phyloP scores from a whole-genome alignment of 2,329 filamentous ascomycete genomes.

The Triangularia verruculosa region DNA sequence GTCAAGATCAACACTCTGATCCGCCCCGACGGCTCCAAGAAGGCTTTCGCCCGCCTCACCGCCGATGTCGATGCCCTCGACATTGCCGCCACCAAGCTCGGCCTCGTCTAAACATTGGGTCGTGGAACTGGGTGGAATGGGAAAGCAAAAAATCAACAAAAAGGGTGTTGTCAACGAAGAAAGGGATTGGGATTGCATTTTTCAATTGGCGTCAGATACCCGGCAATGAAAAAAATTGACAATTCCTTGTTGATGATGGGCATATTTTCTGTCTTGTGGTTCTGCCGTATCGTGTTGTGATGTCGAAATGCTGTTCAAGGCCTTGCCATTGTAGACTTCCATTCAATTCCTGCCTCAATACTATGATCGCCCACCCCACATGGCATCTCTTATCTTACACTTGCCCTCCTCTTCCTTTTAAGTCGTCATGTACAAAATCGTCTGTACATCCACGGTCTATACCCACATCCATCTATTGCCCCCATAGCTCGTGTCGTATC shows the following conservation, averaged over 20 bases:
- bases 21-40: constrained; percentile 96
- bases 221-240: constrained; percentile 31
- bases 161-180: constrained; percentile 26
- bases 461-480: too few species aligned
- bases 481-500: too few species aligned
- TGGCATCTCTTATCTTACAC: background rate
- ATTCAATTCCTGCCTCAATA: background rate
- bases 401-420: too few species aligned
- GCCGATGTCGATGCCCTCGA: constrained; percentile 97
- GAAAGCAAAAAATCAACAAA: constrained; percentile 15
- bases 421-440: too few species aligned
- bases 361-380: background rate
- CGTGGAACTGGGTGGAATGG: constrained; percentile 19
- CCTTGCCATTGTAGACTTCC: background rate
- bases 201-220: constrained; percentile 33
- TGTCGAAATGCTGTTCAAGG: background rate
- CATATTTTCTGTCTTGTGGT: background rate
- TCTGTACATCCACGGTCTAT: too few species aligned
- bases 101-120: constrained; percentile 72
- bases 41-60: constrained; percentile 95
- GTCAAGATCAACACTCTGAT: constrained; percentile 99
- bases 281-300: background rate
- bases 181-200: constrained; percentile 29
- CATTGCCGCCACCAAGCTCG: constrained; percentile 98
- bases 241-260: constrained; percentile 16